A percentile compares a stretch with the other conserved stretches of the same genome.
These are phyloP conservation scores for Myrica gale DNA, from an alignment of 306 rosid species.

Conservation along the genomic window DNA sequence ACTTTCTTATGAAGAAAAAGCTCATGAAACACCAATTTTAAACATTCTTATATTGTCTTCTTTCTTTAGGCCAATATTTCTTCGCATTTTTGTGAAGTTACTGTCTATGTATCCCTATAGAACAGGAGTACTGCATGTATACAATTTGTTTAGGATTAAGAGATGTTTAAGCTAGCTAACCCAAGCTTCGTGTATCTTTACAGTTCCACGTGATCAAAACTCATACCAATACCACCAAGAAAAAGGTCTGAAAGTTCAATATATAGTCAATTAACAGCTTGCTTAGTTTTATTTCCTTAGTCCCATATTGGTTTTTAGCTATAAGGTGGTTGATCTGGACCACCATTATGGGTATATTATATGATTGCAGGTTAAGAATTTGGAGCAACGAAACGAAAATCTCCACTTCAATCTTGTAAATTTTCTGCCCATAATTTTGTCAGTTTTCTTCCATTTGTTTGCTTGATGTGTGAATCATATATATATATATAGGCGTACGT, in stretches of 20 bases:
- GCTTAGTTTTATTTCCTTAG: not conserved
- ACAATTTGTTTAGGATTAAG: not conserved
- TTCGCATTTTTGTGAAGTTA: not conserved
- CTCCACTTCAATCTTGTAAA: conserved; percentile 53
- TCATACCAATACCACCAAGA: conserved; percentile 47
- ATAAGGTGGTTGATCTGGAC: not conserved
- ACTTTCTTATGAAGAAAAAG: not conserved
- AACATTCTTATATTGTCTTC: not conserved
- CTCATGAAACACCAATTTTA: not conserved
- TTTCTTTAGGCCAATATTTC: not conserved
- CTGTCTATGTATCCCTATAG: not conserved
- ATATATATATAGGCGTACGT: not conserved
- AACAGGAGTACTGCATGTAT: not conserved
- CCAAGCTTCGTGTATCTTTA: conserved; percentile 14
- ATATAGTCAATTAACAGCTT: not conserved
- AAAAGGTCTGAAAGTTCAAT: conserved; percentile 50
- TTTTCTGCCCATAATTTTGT: not conserved
- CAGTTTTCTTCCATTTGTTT: not conserved
- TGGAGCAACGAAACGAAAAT: conserved; percentile 30
- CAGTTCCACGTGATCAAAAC: conserved; percentile 69
- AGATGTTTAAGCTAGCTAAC: conserved; percentile 4
- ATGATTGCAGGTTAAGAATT: conserved; percentile 48
- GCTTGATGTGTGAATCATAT: not conserved
- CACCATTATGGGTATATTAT: not conserved
- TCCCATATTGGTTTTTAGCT: not conserved